Evolutionary conservation across 768 basidiomycete genomes (phyloP).

Genomic region (Suillus tomentosus): DNA sequence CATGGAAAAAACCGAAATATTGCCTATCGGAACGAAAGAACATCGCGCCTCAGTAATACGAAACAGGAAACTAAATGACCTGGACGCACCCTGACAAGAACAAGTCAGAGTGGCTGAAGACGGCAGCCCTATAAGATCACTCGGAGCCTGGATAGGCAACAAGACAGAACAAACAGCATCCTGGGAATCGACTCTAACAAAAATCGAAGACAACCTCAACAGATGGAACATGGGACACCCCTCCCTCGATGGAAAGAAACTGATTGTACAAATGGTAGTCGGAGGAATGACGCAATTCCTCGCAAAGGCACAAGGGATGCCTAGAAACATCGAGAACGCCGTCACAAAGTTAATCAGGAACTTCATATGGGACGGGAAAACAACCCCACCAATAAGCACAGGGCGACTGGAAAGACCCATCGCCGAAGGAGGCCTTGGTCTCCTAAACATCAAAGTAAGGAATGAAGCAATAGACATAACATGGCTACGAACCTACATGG

Average conservation of each 20-base stretch:
- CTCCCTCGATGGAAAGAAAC: not conserved
- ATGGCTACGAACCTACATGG: constrained; percentile 2
- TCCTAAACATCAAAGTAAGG: constrained; percentile 11
- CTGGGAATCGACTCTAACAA: constrained; percentile 13
- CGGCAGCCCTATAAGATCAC: not conserved
- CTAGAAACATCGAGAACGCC: constrained; percentile 21
- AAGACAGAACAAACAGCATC: not conserved
- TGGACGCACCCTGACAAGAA: not conserved
- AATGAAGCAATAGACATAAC: constrained; percentile 3
- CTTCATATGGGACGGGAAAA: constrained; percentile 15
- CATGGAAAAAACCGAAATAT: constrained; percentile 23
- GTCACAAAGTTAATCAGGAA: not conserved
- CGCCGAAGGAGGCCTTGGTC: constrained; percentile 9
- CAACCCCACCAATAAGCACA: too few relatives aligned
- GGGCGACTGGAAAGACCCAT: constrained; percentile 11
- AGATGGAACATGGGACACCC: constrained; percentile 10
- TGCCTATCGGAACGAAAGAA: constrained; percentile 8
- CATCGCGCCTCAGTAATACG: not conserved
- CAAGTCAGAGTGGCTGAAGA: constrained; percentile 1
- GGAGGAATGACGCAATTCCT: constrained; percentile 40
- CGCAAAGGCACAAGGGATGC: constrained; percentile 40
- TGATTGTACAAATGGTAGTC: constrained; percentile 30
- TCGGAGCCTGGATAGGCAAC: not conserved
- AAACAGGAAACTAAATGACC: not conserved
- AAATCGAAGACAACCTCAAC: constrained; percentile 5